phyloP scores from a whole-genome alignment of 805 yeast genomes.

The Starmerella apis region DNA sequence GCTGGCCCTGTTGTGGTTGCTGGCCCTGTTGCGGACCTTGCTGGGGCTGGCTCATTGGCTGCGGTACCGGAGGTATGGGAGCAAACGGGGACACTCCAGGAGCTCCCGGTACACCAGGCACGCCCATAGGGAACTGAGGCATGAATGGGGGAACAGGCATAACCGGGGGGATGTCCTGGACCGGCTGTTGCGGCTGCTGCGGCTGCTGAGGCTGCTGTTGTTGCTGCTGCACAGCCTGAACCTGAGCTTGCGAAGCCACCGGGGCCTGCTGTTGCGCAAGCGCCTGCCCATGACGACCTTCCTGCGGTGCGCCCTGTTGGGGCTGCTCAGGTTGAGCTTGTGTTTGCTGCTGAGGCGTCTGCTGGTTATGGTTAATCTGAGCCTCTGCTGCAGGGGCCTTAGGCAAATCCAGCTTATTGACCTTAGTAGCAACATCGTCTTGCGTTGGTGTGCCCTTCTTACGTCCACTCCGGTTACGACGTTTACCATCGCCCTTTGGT shows the following conservation, averaged over 20 bases:
- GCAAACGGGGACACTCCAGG: slow-evolving; percentile 9
- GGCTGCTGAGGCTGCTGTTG: slow-evolving; percentile 9
- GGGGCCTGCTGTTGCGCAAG: slow-evolving; percentile 11
- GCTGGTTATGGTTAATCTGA: slow-evolving; percentile 1
- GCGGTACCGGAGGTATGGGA: slow-evolving; percentile 9
- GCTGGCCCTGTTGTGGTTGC: slow-evolving; percentile 12
- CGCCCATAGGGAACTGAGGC: slow-evolving; percentile 9
- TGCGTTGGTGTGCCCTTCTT: slow-evolving; percentile 12
- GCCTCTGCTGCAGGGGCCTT: slow-evolving; percentile 18
- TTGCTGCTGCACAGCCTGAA: slow-evolving; percentile 10
- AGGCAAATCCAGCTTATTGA: slow-evolving; percentile 16
- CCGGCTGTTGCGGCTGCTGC: slow-evolving; percentile 5
- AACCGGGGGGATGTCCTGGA: slow-evolving; percentile 6
- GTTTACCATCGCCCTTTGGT: slow-evolving; percentile 7
- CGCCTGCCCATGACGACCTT: background rate
- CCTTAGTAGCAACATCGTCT: slow-evolving; percentile 11
- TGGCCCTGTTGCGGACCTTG: slow-evolving; percentile 3
- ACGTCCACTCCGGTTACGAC: slow-evolving; percentile 3
- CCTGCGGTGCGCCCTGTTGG: slow-evolving; percentile 10
- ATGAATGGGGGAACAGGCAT: slow-evolving; percentile 9
- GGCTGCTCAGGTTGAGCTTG: slow-evolving; percentile 10
- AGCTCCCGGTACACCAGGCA: slow-evolving; percentile 10
- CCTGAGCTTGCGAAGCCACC: slow-evolving; percentile 15
- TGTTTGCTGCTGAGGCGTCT: slow-evolving; percentile 1
- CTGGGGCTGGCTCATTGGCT: slow-evolving; percentile 4